These are phyloP conservation scores for Populus tremula DNA, from an alignment of 345 rosid species.

Conservation along the genomic window DNA sequence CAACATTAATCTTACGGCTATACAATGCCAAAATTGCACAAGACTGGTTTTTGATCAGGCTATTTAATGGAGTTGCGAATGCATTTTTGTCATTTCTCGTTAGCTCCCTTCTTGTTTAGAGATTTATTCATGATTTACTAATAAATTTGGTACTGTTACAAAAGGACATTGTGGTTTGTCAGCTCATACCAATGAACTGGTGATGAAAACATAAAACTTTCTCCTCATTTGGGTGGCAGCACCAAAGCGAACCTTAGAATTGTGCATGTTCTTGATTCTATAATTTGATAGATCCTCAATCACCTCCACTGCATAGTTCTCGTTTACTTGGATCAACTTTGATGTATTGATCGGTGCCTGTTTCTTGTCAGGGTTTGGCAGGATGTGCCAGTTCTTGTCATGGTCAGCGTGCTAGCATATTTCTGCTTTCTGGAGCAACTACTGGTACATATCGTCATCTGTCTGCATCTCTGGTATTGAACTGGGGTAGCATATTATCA, in stretches of 20 bases:
- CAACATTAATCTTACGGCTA: too few species aligned
- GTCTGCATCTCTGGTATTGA: background rate
- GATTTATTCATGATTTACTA: background rate
- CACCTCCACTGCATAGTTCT: background rate
- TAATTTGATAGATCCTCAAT: background rate
- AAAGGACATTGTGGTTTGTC: background rate
- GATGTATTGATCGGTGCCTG: slow-evolving; percentile 1
- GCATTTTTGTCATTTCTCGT: background rate
- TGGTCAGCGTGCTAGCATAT: slow-evolving; percentile 70
- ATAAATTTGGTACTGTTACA: background rate
- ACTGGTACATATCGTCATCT: slow-evolving; percentile 27
- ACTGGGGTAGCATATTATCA: background rate
- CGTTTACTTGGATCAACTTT: background rate
- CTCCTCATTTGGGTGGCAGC: background rate
- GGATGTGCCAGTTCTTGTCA: slow-evolving; percentile 55
- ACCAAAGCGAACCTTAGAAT: background rate
- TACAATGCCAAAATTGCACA: too few species aligned
- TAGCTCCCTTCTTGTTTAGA: background rate
- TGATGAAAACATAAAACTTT: background rate
- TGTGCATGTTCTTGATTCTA: background rate
- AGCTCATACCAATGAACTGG: background rate
- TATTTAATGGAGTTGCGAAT: background rate
- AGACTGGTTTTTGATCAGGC: background rate
- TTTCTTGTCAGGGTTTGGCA: slow-evolving; percentile 44
- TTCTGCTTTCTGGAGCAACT: slow-evolving; percentile 68